Evolutionary conservation across 306 rosid species (phyloP).

Genomic region (Mucuna pruriens): DNA sequence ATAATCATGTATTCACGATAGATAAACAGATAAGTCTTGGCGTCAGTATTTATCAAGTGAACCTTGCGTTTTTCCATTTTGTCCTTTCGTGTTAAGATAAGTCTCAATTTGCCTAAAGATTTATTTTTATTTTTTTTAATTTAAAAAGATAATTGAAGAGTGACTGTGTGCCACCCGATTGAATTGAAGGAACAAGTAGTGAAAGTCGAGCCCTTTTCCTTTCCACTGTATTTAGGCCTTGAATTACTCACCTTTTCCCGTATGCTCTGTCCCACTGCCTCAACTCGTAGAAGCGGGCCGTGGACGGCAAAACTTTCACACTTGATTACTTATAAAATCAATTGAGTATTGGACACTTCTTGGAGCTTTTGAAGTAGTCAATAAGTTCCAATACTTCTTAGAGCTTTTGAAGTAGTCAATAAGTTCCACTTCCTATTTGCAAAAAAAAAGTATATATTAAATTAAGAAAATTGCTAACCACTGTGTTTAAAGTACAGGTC

Average conservation of each 20-base stretch:
- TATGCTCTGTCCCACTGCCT: slow-evolving; percentile 23
- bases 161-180: not conserved
- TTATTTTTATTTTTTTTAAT: not conserved
- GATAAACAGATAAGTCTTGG: slow-evolving; percentile 26
- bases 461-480: too few relatives aligned
- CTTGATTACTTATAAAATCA: not conserved
- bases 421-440: too few relatives aligned
- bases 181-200: not conserved
- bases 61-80: slow-evolving; percentile 26
- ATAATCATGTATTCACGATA: not conserved
- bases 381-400: too few relatives aligned
- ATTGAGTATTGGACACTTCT: slow-evolving; percentile 13
- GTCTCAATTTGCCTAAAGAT: not conserved
- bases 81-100: slow-evolving; percentile 29
- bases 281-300: slow-evolving; percentile 48
- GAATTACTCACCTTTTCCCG: slow-evolving; percentile 11
- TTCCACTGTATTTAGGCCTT: not conserved
- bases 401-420: too few relatives aligned
- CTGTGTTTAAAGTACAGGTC: too few relatives aligned
- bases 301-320: slow-evolving; percentile 49
- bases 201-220: slow-evolving; percentile 2
- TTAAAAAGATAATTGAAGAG: not conserved
- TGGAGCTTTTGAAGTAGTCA: not conserved
- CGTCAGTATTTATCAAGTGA: slow-evolving; percentile 26
- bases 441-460: too few relatives aligned